Base-by-base conservation (phyloP, 768 basidiomycete species). In the Russula lepida region DNA sequence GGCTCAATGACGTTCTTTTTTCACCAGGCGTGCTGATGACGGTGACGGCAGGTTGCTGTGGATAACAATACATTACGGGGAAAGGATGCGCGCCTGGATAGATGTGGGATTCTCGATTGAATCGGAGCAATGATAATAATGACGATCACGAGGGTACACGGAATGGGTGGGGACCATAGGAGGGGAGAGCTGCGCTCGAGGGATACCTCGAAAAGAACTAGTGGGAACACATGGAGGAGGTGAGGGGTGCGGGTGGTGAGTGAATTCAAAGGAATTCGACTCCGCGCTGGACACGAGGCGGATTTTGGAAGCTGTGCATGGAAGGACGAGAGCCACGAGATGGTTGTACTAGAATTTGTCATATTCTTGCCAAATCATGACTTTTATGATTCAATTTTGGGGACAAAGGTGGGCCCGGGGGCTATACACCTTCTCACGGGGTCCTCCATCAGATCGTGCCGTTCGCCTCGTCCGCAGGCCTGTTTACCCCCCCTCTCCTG, bases 41-140 rank as follows among this genome's bases (percentile, higher is more conserved):
- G 52, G 12, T 7, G 30, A 32, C 60, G 35, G 58, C 59, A 86
- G 85, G 13, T 52, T 84, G 4, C 63, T 87, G 3, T 78, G 75
- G 73, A 62, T 76, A 19, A 80, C 79, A 4, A 81, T 88, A 49
- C 74, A 71, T 21, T 82, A 85, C 47, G 85, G 84, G 4, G 76
- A 77, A 30, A 72, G 75, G 56, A 78, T 88, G 74, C 76, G 85
- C 44, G 78, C 76, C 0, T 82, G 78, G 74, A 71, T 78, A 6
- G 81, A 87, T 64, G 71, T 85, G 8, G 84, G 80, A 3, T 85
- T 77, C 66, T 80, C 83, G 1, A 79, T 77, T 0, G 69, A 68
- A 9, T 69, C 74, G 2, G 73, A 69, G 25, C 77, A 76, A 8
- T 62, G 37, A 56, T 28, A 37, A 37, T 17, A 8, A 41, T 9